A percentile compares a stretch with the other conserved stretches of the same genome.
phyloP scores from a whole-genome alignment of 805 yeast species.

The Candida andamanensis region DNA sequence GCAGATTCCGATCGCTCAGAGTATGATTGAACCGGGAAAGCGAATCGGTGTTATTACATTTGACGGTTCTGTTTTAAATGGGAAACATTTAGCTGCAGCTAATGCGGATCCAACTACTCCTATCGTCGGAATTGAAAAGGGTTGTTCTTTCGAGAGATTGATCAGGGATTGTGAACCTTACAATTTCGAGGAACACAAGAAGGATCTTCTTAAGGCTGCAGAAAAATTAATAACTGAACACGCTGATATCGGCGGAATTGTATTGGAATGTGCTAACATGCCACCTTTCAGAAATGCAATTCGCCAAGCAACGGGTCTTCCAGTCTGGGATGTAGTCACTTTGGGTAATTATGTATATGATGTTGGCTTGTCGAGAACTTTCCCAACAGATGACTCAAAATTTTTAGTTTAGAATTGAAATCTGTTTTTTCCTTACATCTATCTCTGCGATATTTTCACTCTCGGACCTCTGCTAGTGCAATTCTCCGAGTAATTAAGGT shows the following conservation, averaged over 20 bases:
- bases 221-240: slow-evolving; percentile 3
- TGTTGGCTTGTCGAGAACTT: slow-evolving; percentile 1
- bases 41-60: slow-evolving; percentile 26
- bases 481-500: too few species aligned
- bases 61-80: slow-evolving; percentile 18
- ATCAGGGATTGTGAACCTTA: slow-evolving; percentile 16
- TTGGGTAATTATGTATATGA: slow-evolving; percentile 26
- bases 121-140: slow-evolving; percentile 8
- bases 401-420: too few species aligned
- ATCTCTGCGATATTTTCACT: too few species aligned
- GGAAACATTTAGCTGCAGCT: slow-evolving; percentile 22
- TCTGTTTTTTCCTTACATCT: too few species aligned
- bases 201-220: slow-evolving; percentile 12
- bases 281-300: slow-evolving; percentile 27
- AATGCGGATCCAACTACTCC: slow-evolving; percentile 20
- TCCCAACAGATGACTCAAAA: neutral
- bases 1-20: slow-evolving; percentile 22
- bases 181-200: slow-evolving; percentile 19
- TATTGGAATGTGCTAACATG: slow-evolving; percentile 32
- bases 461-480: too few species aligned
- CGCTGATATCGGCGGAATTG: slow-evolving; percentile 19
- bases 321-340: slow-evolving; percentile 27
- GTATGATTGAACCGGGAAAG: slow-evolving; percentile 13
- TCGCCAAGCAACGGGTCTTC: slow-evolving; percentile 16
- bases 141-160: slow-evolving; percentile 7